Evolutionary conservation across 305 asterid genomes (phyloP).

Genomic region (Rubia balearica): DNA sequence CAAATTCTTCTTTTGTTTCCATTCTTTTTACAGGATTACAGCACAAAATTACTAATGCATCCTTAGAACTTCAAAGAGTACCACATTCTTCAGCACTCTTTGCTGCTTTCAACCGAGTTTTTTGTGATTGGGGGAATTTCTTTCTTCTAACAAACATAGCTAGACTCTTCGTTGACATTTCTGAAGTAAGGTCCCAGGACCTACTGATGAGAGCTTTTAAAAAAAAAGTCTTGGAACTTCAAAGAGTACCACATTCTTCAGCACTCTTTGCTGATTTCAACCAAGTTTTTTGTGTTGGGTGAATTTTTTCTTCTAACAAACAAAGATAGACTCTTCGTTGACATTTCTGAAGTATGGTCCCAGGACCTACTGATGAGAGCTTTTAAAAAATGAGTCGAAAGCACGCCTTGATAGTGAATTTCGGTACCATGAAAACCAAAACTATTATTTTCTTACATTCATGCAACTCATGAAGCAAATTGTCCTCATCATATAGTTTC

Average conservation of each 20-base stretch:
- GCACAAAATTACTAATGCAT: slow-evolving; percentile 37
- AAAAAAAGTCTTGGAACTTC: slow-evolving; percentile 68
- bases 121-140: too few species aligned
- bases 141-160: too few species aligned
- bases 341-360: slow-evolving; percentile 57
- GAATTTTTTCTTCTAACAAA: slow-evolving; percentile 53
- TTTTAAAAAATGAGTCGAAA: slow-evolving; percentile 48
- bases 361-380: slow-evolving; percentile 64
- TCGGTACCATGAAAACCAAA: slow-evolving; percentile 35
- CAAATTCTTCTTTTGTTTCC: slow-evolving; percentile 27
- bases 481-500: too few species aligned
- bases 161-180: too few species aligned
- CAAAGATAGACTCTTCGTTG: slow-evolving; percentile 53
- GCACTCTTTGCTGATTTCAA: slow-evolving; percentile 44
- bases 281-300: too few species aligned
- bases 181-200: too few species aligned
- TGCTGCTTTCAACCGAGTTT: slow-evolving; percentile 35
- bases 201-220: too few species aligned
- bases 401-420: slow-evolving; percentile 60
- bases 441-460: slow-evolving; percentile 30
- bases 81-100: slow-evolving; percentile 62
- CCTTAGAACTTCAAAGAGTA: slow-evolving; percentile 57
- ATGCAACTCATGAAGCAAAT: slow-evolving; percentile 20
- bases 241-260: slow-evolving; percentile 53
- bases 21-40: slow-evolving; percentile 30